Conservation (phyloP, 768 basidiomycete genomes). For the Leucosporidium creatinivorum region DNA sequence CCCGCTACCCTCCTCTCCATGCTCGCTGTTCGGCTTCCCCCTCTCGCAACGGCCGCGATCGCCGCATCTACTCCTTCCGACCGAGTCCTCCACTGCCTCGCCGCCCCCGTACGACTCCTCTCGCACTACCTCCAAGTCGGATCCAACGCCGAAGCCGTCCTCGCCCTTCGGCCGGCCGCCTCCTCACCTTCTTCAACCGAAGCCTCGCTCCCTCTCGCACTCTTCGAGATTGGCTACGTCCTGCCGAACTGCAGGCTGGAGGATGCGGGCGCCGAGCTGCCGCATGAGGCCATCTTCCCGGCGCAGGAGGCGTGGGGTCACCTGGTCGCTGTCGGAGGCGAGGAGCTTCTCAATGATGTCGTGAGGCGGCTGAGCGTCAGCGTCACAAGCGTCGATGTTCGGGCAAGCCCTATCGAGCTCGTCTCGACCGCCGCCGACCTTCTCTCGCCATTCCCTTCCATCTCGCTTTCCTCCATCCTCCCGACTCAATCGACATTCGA, state of each 20-base stretch:
- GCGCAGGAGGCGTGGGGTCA: constrained; percentile 15
- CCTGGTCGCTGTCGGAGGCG: not conserved
- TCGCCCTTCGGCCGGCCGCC: not conserved
- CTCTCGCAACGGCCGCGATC: not conserved
- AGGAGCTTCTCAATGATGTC: not conserved
- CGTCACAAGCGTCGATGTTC: not conserved
- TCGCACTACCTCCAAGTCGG: not conserved
- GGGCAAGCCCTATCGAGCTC: constrained; percentile 19
- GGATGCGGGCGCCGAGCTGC: not conserved
- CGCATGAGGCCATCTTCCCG: constrained; percentile 7
- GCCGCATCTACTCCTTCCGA: not conserved
- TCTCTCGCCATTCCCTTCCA: not conserved
- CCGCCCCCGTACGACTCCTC: constrained; percentile 2
- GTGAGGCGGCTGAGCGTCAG: not conserved
- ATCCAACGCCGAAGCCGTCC: not conserved
- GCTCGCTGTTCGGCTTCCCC: not conserved
- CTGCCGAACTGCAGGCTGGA: constrained; percentile 9
- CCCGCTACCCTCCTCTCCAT: not conserved
- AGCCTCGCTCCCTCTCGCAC: not conserved
- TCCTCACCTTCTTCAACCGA: too few species aligned
- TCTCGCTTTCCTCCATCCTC: constrained; percentile 1
- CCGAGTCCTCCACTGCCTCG: constrained; percentile 4
- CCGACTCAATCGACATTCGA: not conserved
- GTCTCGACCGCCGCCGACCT: constrained; percentile 1
- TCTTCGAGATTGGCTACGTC: constrained; percentile 16